These are phyloP conservation scores for Jatropha multifida DNA, from an alignment of 441 rosid genomes.

Conservation along the genomic window DNA sequence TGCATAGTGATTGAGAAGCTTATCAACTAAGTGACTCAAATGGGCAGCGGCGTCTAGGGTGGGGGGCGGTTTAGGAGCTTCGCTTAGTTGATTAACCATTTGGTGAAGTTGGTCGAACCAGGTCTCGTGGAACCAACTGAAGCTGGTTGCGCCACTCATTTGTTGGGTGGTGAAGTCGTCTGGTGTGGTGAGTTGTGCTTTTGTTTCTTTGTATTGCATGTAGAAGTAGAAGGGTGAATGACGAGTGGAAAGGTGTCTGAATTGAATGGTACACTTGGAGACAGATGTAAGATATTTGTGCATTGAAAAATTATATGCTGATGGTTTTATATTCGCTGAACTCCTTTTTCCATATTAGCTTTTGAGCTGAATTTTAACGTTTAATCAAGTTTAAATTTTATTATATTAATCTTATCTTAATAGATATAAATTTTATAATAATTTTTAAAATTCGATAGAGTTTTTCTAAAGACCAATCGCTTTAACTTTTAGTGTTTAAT, in stretches of 20 bases:
- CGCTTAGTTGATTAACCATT: constrained; percentile 48
- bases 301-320: no score
- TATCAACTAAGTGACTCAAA: constrained; percentile 42
- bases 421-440: no score
- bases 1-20: constrained; percentile 47
- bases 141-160: constrained; percentile 28
- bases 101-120: constrained; percentile 64
- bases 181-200: background rate
- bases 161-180: background rate
- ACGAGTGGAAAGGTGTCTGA: background rate
- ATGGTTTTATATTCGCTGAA: no score
- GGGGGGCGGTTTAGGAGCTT: constrained; percentile 42
- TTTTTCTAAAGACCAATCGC: no score
- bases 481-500: no score
- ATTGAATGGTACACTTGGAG: no score
- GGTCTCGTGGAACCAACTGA: constrained; percentile 50
- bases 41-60: constrained; percentile 25
- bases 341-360: no score
- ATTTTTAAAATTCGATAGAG: no score
- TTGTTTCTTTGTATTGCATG: background rate
- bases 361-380: no score
- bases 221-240: background rate
- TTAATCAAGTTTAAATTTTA: no score
- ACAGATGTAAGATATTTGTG: no score
- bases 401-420: no score